Evolutionary conservation across 768 basidiomycete genomes (phyloP).

Genomic region (Lactarius quietus): DNA sequence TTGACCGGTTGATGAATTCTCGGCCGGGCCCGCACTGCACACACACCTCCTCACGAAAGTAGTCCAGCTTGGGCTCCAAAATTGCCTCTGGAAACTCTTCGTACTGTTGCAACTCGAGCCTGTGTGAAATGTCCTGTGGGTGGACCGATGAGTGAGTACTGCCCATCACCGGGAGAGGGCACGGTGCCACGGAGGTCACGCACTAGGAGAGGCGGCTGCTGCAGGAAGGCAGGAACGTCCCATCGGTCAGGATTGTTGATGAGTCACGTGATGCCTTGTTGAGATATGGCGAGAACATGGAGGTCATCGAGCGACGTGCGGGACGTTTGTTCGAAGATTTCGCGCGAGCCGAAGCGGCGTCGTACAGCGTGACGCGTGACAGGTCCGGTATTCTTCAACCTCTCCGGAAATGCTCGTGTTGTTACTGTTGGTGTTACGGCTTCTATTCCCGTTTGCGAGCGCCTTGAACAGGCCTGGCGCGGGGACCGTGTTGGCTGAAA

Average conservation of each 20-base stretch:
- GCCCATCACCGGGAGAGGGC: constrained; percentile 37
- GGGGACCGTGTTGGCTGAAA: constrained; percentile 71
- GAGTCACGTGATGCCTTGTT: constrained; percentile 50
- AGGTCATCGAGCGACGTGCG: too few species aligned
- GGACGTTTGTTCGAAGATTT: too few species aligned
- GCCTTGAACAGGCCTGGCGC: constrained; percentile 87
- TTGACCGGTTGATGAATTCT: too few species aligned
- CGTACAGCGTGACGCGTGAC: constrained; percentile 68
- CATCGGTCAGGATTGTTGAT: constrained; percentile 55
- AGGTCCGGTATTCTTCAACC: constrained; percentile 62
- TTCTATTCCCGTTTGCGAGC: constrained; percentile 40
- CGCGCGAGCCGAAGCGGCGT: constrained; percentile 69
- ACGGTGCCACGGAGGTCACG: constrained; percentile 30
- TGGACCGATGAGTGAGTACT: too few species aligned
- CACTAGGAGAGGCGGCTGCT: constrained; percentile 41
- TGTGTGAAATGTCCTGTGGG: too few species aligned
- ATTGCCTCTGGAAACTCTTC: constrained; percentile 60
- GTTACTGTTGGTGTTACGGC: constrained; percentile 26
- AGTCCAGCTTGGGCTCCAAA: constrained; percentile 65
- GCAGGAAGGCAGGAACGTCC: constrained; percentile 30
- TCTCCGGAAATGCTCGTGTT: not conserved
- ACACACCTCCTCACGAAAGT: constrained; percentile 42
- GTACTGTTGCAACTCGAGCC: constrained; percentile 54
- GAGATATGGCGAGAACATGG: constrained; percentile 69
- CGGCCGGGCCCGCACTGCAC: constrained; percentile 30